A percentile compares a stretch with the other conserved stretches of the same genome.
Conservation (phyloP, 495 filamentous ascomycete species). For the Poronia punctata region DNA sequence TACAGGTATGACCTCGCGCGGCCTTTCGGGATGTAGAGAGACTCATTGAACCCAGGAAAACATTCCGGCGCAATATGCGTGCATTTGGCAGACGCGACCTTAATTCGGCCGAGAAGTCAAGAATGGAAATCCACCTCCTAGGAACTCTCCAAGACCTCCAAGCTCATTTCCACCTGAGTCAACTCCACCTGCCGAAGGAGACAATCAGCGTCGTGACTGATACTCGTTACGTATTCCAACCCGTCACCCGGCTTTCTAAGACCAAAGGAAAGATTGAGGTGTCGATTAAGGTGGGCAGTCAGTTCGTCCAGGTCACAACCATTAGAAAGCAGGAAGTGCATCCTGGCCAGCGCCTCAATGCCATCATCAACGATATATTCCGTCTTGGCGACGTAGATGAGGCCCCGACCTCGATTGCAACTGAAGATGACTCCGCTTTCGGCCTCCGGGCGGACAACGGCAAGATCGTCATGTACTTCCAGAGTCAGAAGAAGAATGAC, state of each 20-base stretch:
- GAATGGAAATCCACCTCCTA: constrained; percentile 56
- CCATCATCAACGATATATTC: constrained; percentile 61
- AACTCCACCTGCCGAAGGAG: constrained; percentile 58
- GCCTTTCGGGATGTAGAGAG: not conserved
- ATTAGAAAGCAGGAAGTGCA: constrained; percentile 58
- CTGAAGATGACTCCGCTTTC: constrained; percentile 61
- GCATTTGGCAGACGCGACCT: constrained; percentile 47
- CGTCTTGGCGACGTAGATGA: constrained; percentile 58
- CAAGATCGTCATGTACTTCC: constrained; percentile 62
- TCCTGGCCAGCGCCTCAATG: constrained; percentile 48
- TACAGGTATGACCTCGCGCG: constrained; percentile 31
- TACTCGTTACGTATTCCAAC: constrained; percentile 55
- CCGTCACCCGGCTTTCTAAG: constrained; percentile 55
- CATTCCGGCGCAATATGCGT: constrained; percentile 51
- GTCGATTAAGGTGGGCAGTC: constrained; percentile 54
- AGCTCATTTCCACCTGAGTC: constrained; percentile 55
- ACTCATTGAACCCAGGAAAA: constrained; percentile 39
- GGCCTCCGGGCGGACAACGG: constrained; percentile 59
- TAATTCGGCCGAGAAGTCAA: constrained; percentile 49
- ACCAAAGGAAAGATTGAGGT: constrained; percentile 61
- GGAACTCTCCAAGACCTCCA: constrained; percentile 55
- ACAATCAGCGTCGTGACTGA: constrained; percentile 59
- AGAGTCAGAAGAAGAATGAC: constrained; percentile 52
- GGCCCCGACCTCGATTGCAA: constrained; percentile 52
- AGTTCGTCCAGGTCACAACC: constrained; percentile 63